phyloP scores from a whole-genome alignment of 2,329 filamentous ascomycete species.

The Knoxdaviesia capensis region DNA sequence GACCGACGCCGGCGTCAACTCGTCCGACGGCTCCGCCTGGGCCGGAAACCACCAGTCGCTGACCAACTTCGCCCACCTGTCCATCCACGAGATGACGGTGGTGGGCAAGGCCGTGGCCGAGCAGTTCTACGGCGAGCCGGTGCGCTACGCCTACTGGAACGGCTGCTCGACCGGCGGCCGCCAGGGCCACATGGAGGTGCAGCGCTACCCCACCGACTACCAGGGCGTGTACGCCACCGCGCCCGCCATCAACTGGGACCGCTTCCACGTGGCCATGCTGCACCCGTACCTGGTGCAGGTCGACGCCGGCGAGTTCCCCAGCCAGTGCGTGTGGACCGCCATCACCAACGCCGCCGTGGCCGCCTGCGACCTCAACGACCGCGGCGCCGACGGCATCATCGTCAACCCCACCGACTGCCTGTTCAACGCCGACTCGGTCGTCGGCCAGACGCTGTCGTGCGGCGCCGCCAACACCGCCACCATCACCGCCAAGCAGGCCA shows the following conservation, averaged over 20 bases:
- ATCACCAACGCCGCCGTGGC: slow-evolving; percentile 17
- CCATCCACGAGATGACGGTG: slow-evolving; percentile 24
- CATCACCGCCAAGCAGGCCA: slow-evolving; percentile 19
- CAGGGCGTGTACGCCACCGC: slow-evolving; percentile 32
- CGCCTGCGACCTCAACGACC: slow-evolving; percentile 27
- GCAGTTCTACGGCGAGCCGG: slow-evolving; percentile 23
- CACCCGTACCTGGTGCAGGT: slow-evolving; percentile 13
- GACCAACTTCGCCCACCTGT: slow-evolving; percentile 14
- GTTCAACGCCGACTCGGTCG: no score
- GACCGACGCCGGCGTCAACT: slow-evolving; percentile 9
- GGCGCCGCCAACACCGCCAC: slow-evolving; percentile 8
- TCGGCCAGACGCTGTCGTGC: slow-evolving; percentile 18
- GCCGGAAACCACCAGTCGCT: slow-evolving; percentile 8
- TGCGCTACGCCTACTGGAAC: slow-evolving; percentile 29
- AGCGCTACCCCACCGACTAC: slow-evolving; percentile 33
- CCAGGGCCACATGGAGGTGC: slow-evolving; percentile 32
- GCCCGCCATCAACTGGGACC: slow-evolving; percentile 7
- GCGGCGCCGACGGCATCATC: slow-evolving; percentile 25
- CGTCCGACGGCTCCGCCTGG: slow-evolving; percentile 4
- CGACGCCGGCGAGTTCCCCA: slow-evolving; percentile 13
- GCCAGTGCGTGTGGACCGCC: slow-evolving; percentile 19
- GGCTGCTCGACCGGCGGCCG: slow-evolving; percentile 40
- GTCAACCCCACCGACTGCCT: slow-evolving; percentile 20
- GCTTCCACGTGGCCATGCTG: slow-evolving; percentile 1
- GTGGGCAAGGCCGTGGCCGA: slow-evolving; percentile 25